Base-by-base conservation (phyloP, 805 yeast genomes). In the Teunomyces barrocoloradensis region DNA sequence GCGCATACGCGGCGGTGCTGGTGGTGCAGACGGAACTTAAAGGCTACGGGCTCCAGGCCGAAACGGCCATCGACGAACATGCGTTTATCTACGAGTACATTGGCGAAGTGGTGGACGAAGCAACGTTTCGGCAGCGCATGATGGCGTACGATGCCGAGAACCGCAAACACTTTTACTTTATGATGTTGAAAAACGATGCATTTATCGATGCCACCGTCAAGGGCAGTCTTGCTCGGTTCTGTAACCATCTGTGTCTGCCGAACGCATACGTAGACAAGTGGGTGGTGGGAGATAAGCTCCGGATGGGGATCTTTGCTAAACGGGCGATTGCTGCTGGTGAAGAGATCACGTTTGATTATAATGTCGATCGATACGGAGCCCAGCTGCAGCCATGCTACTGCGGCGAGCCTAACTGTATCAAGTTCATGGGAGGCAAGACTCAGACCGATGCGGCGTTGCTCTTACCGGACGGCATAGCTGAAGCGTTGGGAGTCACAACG, bases 331-430 rank as follows among this genome's bases (percentile, higher is more conserved):
- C 53, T 6, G 65, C 66, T 49, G 97, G 96, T 46, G 98, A 94
- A 65, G 99, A 92, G 63, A 81, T 92, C 55, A 89, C 97, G 0
- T 87, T 87, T 64, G 91, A 87, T 61, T 92, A 92, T 66, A 92
- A 92, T 59, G 98, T 94, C 29, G 99, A 92, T 66, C 75, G 98
- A 53, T 92, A 91, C 64, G 99, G 99, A 27, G 96, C 97, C 1
- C 85, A 84, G 49, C 89, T 95, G 11, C 98, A 94, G 69, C 86
- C 87, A 28, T 92, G 99, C 68, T 87, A 87, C 66, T 92, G 99
- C 71, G 97, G 96, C 3, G 95, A 90, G 54, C 75, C 86, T 25
- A 91, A 89, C 66, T 92, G 99, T 77, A 77, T 89, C 37, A 96
- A 97, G 29, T 85, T 86, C 54, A 81, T 92, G 73, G 99, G 98